phyloP scores from a whole-genome alignment of 805 yeast genomes.

The Wilhelminamyces savonicus region DNA sequence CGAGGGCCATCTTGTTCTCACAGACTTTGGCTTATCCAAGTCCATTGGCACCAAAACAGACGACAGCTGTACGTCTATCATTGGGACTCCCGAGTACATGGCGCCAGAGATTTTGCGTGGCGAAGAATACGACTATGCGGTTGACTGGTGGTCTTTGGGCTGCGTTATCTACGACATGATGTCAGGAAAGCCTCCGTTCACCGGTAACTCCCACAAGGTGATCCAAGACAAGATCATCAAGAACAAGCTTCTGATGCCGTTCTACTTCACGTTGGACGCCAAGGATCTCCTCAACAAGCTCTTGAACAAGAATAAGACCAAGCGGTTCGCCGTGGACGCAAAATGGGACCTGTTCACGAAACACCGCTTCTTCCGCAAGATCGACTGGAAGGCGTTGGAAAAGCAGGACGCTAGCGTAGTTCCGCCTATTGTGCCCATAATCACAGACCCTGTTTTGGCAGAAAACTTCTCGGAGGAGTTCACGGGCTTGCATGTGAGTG shows the following conservation, averaged over 20 bases:
- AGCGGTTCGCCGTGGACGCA: conserved; percentile 50
- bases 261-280: conserved; percentile 72
- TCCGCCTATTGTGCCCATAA: conserved; percentile 80
- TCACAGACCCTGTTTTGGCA: conserved; percentile 75
- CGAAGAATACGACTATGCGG: conserved; percentile 66
- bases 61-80: conserved; percentile 47
- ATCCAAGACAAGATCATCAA: conserved; percentile 70
- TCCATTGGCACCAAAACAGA: conserved; percentile 8
- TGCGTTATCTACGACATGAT: conserved; percentile 74
- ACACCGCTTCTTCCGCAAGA: conserved; percentile 71
- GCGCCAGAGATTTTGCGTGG: conserved; percentile 87
- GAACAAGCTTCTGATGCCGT: conserved; percentile 65
- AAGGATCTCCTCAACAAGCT: conserved; percentile 65
- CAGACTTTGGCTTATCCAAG: conserved; percentile 40
- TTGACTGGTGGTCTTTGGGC: conserved; percentile 92
- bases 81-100: conserved; percentile 80
- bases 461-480: conserved; percentile 81
- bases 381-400: conserved; percentile 61
- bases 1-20: conserved; percentile 34
- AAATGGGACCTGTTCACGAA: conserved; percentile 48
- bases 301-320: conserved; percentile 61
- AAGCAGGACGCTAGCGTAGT: conserved; percentile 36
- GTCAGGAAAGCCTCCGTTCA: conserved; percentile 84
- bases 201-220: conserved; percentile 72
- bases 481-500: conserved; percentile 55